Evolutionary conservation across 768 basidiomycete species (phyloP), one percentile per base, ranked within the genome.

Genomic region (Collybiopsis confluens): DNA sequence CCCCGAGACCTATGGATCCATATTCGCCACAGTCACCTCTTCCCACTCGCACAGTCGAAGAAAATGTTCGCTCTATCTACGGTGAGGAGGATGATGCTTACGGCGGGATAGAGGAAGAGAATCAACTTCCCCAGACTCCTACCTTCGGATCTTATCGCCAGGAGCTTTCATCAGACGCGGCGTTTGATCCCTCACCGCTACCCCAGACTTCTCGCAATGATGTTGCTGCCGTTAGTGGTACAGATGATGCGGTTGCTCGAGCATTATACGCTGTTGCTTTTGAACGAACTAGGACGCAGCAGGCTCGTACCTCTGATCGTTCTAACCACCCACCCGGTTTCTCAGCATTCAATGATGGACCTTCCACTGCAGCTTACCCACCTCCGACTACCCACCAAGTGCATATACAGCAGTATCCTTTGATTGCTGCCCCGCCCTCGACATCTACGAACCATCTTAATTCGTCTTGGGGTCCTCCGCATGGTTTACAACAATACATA

Each of bases 101-200:
- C 26, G 45, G 23, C 23, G 47, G 47, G 15, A 54, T 54, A 28
- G 47, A 38, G 23, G 52, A 53, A 33, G 52, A 43, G 24, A 7
- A 45, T 5, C 33, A 38, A 9, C 30, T 23, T 15, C 7, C 50
- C 18, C 21, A 18, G 23, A 7, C 15, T 15, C 16, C 5, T 13
- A 33, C 30, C 30, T 33, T 20, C 7, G 18, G 21, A 23, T 18
- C 18, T 28, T 28, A 45, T 28, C 33, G 20, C 15, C 45, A n/a
- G 27, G 44, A 45, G 15, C 4, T 16, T 10, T 47, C 26, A 15
- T 20, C 28, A 47, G 9, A 33, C 28, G 4, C 13, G 8, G 37
- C 11, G 24, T 27, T 20, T 33, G 28, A 16, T 28, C 50, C 23
- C 21, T n/a, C 33, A 23, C 27, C 21, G 15, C 13, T 49, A 33